Evolutionary conservation across 305 asterid genomes (phyloP).

Genomic region (Fraxinus baroniana): DNA sequence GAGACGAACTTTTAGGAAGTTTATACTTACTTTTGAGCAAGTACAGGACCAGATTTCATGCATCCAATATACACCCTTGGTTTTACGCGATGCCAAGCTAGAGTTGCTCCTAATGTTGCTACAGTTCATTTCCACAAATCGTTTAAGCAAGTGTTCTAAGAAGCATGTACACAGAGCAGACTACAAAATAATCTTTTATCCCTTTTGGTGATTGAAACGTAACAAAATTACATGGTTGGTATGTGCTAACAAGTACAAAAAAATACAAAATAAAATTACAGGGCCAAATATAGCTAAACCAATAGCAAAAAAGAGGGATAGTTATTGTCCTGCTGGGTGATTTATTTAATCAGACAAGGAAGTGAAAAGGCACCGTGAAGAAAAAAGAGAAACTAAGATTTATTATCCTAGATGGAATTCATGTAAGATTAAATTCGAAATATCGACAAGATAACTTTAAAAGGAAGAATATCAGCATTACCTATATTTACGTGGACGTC

Average conservation of each 20-base stretch:
- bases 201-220: background rate
- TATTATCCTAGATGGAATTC: background rate
- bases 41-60: constrained; percentile 66
- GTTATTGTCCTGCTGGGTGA: background rate
- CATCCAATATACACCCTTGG: constrained; percentile 56
- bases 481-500: constrained; percentile 52
- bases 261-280: background rate
- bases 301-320: background rate
- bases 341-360: background rate
- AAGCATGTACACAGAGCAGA: background rate
- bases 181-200: background rate
- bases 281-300: background rate
- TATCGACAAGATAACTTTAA: background rate
- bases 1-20: background rate
- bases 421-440: background rate
- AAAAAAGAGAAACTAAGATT: background rate
- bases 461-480: background rate
- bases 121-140: background rate
- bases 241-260: background rate
- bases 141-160: background rate
- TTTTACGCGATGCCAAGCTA: constrained; percentile 42
- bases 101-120: constrained; percentile 46
- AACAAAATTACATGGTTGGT: background rate
- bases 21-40: constrained; percentile 41
- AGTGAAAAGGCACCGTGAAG: background rate